Conservation (phyloP, 2,329 filamentous ascomycete species). For the Pseudovirgaria hyperparasitica region DNA sequence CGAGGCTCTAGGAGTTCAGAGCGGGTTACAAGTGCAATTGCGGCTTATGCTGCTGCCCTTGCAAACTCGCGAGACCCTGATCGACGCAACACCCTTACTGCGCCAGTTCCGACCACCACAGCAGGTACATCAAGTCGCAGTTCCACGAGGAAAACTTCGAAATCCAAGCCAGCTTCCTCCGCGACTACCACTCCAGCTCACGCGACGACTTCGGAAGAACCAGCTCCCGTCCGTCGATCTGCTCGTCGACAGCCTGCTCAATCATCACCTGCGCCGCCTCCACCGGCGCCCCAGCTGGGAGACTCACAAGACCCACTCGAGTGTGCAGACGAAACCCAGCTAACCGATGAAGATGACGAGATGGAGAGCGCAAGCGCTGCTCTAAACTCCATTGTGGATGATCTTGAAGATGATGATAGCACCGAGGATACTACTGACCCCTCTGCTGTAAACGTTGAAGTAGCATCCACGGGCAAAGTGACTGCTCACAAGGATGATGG, state of each 20-base stretch:
- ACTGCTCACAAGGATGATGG: slow-evolving; percentile 89
- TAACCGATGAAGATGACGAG: slow-evolving; percentile 61
- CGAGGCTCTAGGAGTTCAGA: slow-evolving; percentile 46
- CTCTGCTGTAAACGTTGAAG: slow-evolving; percentile 81
- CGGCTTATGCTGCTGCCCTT: slow-evolving; percentile 65
- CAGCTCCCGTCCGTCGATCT: slow-evolving; percentile 44
- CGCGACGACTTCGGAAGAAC: slow-evolving; percentile 41
- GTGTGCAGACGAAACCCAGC: slow-evolving; percentile 81
- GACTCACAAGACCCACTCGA: slow-evolving; percentile 53
- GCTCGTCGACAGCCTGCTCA: slow-evolving; percentile 41
- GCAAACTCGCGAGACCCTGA: slow-evolving; percentile 37
- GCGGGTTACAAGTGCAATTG: slow-evolving; percentile 54
- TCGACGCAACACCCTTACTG: slow-evolving; percentile 14
- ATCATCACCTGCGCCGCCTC: slow-evolving; percentile 38
- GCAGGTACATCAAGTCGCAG: slow-evolving; percentile 17
- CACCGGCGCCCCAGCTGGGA: slow-evolving; percentile 25
- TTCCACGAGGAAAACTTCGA: slow-evolving; percentile 17
- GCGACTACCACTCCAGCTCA: slow-evolving; percentile 34
- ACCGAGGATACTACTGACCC: slow-evolving; percentile 66
- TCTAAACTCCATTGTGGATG: slow-evolving; percentile 79
- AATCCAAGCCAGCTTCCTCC: slow-evolving; percentile 17
- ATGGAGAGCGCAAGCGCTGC: slow-evolving; percentile 48
- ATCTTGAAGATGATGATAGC: slow-evolving; percentile 72
- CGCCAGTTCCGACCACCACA: slow-evolving; percentile 22
- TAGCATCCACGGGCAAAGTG: slow-evolving; percentile 74